Base-by-base conservation (phyloP, 495 filamentous ascomycete genomes). In the Cairneyella variabilis region DNA sequence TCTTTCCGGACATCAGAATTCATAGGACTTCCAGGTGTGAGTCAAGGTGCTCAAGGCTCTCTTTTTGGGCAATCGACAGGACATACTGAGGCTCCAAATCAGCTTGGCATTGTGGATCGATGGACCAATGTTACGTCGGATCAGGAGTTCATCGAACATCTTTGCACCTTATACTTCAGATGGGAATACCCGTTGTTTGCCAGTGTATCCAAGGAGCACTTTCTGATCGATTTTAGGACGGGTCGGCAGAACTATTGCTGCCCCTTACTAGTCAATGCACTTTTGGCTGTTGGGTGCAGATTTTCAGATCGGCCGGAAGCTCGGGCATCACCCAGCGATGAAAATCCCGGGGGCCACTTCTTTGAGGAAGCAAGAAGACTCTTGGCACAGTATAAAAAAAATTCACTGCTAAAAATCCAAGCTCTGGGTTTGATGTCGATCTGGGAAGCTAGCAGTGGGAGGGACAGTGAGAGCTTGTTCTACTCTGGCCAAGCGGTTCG, bases 111-210 rank as follows among this genome's bases (percentile, higher is more conserved):
- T 25, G 23, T 8, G 4, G 37, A 21, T 32, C 70, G n/a, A 1
- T 88, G 84, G 84, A 86, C 84, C 9, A 71, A 64, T 5, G 72
- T 83, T 28, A 85, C 84, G 0, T 45, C 62, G 3, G 83, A 88
- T 59, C 48, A 67, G 10, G 57, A 59, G 4, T 72, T 87, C 30
- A 74, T 87, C 7, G 69, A 77, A 51, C 81, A 86, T 53, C 73
- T 87, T 26, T 65, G 87, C n/a, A 70, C 79, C n/a, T 66, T 90
- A n/a, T 91, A 88, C 64, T 91, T 92, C 51, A 78, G 77, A 57
- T 91, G 88, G 88, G 82, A 86, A 59, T 85, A 90, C 55, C 84
- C 86, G 1, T 84, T 80, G 52, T 82, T 85, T 58, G 78, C 82
- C 6, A 73, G 85, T 3, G 76, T 92, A 36, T 83, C 83, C 52